Percentiles rank a stretch among this genome's conserved stretches.
phyloP scores from a whole-genome alignment of 1,284 basidiomycete species.

The Phylloporus sp. region DNA sequence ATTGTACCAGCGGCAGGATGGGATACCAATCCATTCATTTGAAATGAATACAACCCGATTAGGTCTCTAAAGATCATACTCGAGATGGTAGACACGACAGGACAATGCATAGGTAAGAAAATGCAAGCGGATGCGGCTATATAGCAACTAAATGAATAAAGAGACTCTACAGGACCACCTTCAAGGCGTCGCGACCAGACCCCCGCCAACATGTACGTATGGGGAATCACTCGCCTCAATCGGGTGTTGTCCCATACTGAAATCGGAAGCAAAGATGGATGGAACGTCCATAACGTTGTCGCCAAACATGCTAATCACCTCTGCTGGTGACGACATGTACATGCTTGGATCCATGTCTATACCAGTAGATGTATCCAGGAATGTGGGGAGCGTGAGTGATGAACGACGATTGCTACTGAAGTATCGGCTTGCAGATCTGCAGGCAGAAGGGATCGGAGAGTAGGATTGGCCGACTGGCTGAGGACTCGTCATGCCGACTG shows the following conservation, averaged over 20 bases:
- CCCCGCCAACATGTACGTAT: constrained; percentile 35
- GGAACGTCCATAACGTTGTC: constrained; percentile 39
- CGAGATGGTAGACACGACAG: too few species aligned
- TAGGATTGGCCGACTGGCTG: constrained; percentile 27
- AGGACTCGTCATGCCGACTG: constrained; percentile 32
- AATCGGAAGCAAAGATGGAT: constrained; percentile 41
- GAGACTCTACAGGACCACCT: neutral
- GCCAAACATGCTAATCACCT: constrained; percentile 41
- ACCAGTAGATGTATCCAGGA: constrained; percentile 30
- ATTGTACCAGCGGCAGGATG: neutral
- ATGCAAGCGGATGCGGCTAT: neutral
- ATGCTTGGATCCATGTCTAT: constrained; percentile 44
- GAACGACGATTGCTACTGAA: constrained; percentile 29
- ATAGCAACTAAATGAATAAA: neutral
- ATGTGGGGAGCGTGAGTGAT: constrained; percentile 32
- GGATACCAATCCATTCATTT: neutral
- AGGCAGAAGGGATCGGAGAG: constrained; percentile 26
- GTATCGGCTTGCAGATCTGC: constrained; percentile 31
- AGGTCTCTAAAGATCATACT: constrained; percentile 9
- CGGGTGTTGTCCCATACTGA: constrained; percentile 36
- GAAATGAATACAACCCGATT: neutral
- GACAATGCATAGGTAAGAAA: constrained; percentile 1
- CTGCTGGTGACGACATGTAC: constrained; percentile 42
- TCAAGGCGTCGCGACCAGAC: constrained; percentile 41
- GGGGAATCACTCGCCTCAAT: constrained; percentile 38